Base-by-base conservation (phyloP, 2,329 filamentous ascomycete genomes). In the Didymella keratinophila region DNA sequence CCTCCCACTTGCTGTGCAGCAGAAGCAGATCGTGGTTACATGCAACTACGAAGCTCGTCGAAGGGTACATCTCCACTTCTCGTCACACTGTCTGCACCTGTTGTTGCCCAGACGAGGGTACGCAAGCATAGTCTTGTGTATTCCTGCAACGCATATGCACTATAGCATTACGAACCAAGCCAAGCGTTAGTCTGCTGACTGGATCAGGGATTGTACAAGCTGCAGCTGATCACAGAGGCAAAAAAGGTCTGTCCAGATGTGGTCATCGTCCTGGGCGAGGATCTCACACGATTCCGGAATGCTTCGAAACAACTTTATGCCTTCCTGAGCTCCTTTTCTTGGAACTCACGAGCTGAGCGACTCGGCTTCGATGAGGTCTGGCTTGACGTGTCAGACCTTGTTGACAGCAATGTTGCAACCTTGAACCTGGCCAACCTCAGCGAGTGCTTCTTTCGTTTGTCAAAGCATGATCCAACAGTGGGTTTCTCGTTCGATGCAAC, bases 321-420 rank as follows among this genome's bases (percentile, higher is more conserved):
- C 30, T 90, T 93, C 65, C 80, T 97, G 51, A 86, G 86, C 57
- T 80, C 82, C 16, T 89, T 89, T 70, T 89, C 91, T 0, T 97
- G 93, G 93, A 91, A 87, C 62, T 82, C 82, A 32, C 90, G 87
- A 61, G 88, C 89, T 2, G 93, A 98, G 78, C 86, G 90, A 21
- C 80, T 98, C 27, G 94, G 95, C 0, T 92, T 98, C 64, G 95
- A 98, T 74, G 95, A 98, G 81, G 89, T 96, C 57, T 91, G 88
- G 71, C 77, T 91, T 78, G 92, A 98, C 71, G 90, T 94, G 42
- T 94, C 92, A 9, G 91, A 96, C 63, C 87, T 97, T 64, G 81
- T 98, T 54, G 85, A 90, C 42, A 96, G 93, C 80, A 98, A 97
- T 72, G 68, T 89, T 50, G 82, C 82, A 18, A 81, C 92, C 25